Evolutionary conservation across 2,329 filamentous ascomycete genomes (phyloP), one percentile per base, ranked within the genome.

Genomic region (Venturia pyrina): DNA sequence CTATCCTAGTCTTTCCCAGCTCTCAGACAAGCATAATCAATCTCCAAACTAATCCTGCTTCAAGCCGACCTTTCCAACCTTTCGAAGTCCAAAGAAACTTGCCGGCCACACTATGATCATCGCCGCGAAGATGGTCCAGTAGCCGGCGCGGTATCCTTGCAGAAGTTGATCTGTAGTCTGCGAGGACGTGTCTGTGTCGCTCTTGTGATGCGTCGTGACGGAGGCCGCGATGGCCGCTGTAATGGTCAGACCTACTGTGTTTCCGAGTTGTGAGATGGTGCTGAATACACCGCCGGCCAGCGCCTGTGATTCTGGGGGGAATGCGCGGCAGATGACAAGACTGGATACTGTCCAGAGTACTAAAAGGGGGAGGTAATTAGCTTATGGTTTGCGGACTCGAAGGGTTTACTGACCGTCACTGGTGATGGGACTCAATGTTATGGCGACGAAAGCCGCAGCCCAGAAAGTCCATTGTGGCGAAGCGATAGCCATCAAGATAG

Each of bases 271-370:
- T 32, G 76, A 69, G 57, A 78, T 70, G 0, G 77, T 80, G 65
- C 79, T 80, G 71, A 80, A 80, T 0, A 81, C 79, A 19, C 76
- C 78, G 1, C 79, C 79, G 0, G 77, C 79, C 0, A 81, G 70
- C 2, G 72, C 78, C 66, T 82, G 79, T 1, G 75, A 78, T 48
- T 72, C 71, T 0, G 70, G 63, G 0, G 78, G 76, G 67, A 81
- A 80, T 7, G 75, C 74, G 0, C 72, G 73, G 0, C 78, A 77
- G 62, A 81, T 78, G 62, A 81, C 70, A 1, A 81, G 69, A 62
- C 78, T 79, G 3, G 76, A 74, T 6, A 81, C 71, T 0, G 77
- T 79, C 69, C 78, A 81, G 0, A 81, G 70, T 1, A 73, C 73
- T 40, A 40, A 40, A 40, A 40, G 37, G 37, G 6, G 11, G 6